Evolutionary conservation across 371 early-diverging fungal genomes (phyloP), one percentile per base, ranked within the genome.

Genomic region (Saksenaea oblongispora): DNA sequence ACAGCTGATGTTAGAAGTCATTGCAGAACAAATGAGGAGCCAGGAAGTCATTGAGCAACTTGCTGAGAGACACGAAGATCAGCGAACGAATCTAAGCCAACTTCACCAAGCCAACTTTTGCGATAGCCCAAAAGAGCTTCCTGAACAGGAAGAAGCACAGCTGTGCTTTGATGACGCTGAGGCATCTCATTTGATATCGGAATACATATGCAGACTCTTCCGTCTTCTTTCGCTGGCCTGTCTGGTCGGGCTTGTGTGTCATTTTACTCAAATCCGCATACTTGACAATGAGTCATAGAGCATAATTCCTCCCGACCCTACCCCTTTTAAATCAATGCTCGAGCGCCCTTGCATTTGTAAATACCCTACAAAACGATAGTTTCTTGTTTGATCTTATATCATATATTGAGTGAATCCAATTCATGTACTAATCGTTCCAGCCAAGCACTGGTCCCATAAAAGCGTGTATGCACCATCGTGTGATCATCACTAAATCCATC

Each of bases 11-110:
- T 68, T 70, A 7, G 70, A 70, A 60, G 72, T 65, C 13, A 66
- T 77, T 39, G 42, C 66, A 36, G 70, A 71, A 54, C 77, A 77
- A 58, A 54, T 77, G 51, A 65, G 61, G 22, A 74, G 77, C 31
- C 77, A 73, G 53, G 77, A 77, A 57, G 72, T 77, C 26, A 77
- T 77, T 60, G 77, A 77, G 58, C 54, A 58, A 34, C 53, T 67
- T n/a, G 77, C 74, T 13, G 77, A 73, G 39, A 56, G 63, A 24
- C 70, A 74, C 31, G 66, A 42, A 27, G 51, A 63, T 24, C 59
- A 67, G 36, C 57, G 51, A n/a, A 22, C 13, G 13, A 31, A 58
- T 4, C 42, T 26, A 8, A 47, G 28, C 34, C 18, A 34, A 22
- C 18, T 28, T 44, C 28, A 51, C 51, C 36, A 54, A 3, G 58